Evolutionary conservation across 768 basidiomycete species (phyloP), one percentile per base, ranked within the genome.

Genomic region (Coprinopsis sp.): DNA sequence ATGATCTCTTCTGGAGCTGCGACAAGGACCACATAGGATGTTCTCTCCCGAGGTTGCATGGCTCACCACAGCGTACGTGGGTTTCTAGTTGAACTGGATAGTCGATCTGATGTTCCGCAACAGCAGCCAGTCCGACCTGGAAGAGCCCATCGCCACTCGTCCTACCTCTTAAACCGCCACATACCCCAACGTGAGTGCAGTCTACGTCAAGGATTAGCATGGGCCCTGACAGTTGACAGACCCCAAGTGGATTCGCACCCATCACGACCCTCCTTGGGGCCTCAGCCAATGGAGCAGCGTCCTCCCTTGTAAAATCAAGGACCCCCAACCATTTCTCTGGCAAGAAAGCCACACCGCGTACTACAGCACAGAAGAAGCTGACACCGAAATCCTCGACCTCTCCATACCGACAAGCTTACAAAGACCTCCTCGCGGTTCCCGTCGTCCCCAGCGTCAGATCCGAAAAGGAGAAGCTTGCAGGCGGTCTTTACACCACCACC

Each of bases 21-120:
- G 96, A 99, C 67, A 98, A 98, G 71, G 84, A 98, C 58, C 96
- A 99, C 64, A 91, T 99, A 49, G 96, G 98, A 64, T 96, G 96
- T 99, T 99, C 71, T 95, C 95, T 47, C 94, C 96, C 3, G 96
- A 99, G 67, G 96, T 99, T 27, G 96, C 96, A n/a, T 99, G 96
- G 96, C 95, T 99, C 47, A 99, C 96, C 21, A 77, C 80, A 67
- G 95, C 95, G 89, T 92, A 59, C 61, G 90, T 76, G 39, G 13
- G 37, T n/a, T 28, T 24, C n/a, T n/a, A n/a, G n/a, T n/a, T n/a
- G n/a, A n/a, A n/a, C n/a, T n/a, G n/a, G n/a, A n/a, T n/a, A 24
- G 13, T 4, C 44, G 21, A 18, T 33, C 19, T 47, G 27, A 52
- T 31, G 46, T 44, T 23, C 18, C 16, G 6, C 36, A 46, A 23